These are phyloP conservation scores for Ustilago crameri DNA, from an alignment of 1,284 basidiomycete genomes.

Conservation along the genomic window DNA sequence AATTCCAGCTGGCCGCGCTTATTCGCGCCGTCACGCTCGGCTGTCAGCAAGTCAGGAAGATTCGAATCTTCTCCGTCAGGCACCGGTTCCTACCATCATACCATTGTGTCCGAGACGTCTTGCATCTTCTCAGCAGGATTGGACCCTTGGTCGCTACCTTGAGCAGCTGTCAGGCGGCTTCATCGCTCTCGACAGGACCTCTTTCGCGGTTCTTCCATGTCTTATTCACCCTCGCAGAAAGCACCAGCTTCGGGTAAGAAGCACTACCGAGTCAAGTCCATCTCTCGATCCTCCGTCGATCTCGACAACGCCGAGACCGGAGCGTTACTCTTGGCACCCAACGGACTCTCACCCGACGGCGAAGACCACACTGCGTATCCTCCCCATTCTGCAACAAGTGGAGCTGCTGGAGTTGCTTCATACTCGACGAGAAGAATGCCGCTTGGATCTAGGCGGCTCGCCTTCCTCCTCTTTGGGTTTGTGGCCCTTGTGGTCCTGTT, in stretches of 20 bases:
- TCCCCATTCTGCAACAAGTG: conserved; percentile 17
- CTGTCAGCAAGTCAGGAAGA: too few species aligned
- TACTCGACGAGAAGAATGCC: conserved; percentile 43
- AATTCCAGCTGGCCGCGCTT: too few species aligned
- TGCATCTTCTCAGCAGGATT: too few species aligned
- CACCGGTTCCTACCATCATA: conserved; percentile 1
- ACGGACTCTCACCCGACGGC: conserved; percentile 31
- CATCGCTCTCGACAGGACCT: conserved; percentile 7
- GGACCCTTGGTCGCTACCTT: conserved; percentile 6
- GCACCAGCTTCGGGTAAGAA: conserved; percentile 29
- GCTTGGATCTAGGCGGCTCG: conserved; percentile 37
- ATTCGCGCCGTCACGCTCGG: too few species aligned
- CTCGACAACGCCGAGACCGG: conserved; percentile 46
- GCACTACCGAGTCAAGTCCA: conserved; percentile 43
- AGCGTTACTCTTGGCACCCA: conserved; percentile 27
- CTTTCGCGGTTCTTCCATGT: conserved; percentile 24
- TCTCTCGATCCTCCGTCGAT: conserved; percentile 38
- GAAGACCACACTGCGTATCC: conserved; percentile 21
- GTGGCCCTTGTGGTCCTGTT: conserved; percentile 44
- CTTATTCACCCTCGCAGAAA: conserved; percentile 19
- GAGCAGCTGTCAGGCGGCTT: conserved; percentile 12
- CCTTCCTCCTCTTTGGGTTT: conserved; percentile 36
- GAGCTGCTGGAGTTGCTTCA: conserved; percentile 14
- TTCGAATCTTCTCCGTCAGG: too few species aligned
- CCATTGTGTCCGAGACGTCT: neutral